phyloP scores from a whole-genome alignment of 2,329 filamentous ascomycete species.

The Teratosphaeria destructans region DNA sequence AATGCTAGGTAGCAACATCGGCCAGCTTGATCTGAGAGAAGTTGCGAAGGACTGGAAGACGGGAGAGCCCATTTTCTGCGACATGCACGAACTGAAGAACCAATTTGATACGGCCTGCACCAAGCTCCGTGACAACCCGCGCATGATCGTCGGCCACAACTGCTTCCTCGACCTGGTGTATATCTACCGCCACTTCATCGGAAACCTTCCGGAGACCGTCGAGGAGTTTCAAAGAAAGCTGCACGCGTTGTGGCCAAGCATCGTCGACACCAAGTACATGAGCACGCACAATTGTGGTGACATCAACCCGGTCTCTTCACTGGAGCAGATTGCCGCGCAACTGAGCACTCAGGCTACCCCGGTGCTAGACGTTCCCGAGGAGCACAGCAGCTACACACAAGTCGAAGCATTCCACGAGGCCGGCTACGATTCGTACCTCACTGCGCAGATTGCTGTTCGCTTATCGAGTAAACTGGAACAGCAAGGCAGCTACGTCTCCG shows the following conservation, averaged over 20 bases:
- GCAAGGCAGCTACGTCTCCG: constrained; percentile 25
- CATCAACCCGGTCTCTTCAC: constrained; percentile 38
- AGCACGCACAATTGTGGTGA: constrained; percentile 47
- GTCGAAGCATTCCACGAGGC: constrained; percentile 45
- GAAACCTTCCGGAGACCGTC: constrained; percentile 43
- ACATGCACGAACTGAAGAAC: constrained; percentile 26
- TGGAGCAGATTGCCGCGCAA: constrained; percentile 39
- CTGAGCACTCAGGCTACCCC: constrained; percentile 31
- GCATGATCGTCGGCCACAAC: constrained; percentile 54
- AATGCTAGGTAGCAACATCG: constrained; percentile 29
- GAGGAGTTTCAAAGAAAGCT: constrained; percentile 43
- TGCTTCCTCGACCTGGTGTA: constrained; percentile 55
- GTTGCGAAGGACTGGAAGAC: constrained; percentile 26
- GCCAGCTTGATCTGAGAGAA: constrained; percentile 26
- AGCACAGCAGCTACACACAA: constrained; percentile 32
- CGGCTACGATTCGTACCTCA: constrained; percentile 53
- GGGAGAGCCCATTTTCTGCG: constrained; percentile 26
- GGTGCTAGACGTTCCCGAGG: constrained; percentile 28
- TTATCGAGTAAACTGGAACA: constrained; percentile 43
- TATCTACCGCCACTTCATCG: constrained; percentile 53
- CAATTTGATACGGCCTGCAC: constrained; percentile 31
- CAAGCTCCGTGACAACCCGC: constrained; percentile 35
- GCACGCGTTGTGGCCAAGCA: constrained; percentile 44
- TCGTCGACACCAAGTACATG: constrained; percentile 56
- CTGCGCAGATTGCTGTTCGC: constrained; percentile 48